Evolutionary conservation across 2,329 filamentous ascomycete species (phyloP), one percentile per base, ranked within the genome.

Genomic region (Thelonectria olida): DNA sequence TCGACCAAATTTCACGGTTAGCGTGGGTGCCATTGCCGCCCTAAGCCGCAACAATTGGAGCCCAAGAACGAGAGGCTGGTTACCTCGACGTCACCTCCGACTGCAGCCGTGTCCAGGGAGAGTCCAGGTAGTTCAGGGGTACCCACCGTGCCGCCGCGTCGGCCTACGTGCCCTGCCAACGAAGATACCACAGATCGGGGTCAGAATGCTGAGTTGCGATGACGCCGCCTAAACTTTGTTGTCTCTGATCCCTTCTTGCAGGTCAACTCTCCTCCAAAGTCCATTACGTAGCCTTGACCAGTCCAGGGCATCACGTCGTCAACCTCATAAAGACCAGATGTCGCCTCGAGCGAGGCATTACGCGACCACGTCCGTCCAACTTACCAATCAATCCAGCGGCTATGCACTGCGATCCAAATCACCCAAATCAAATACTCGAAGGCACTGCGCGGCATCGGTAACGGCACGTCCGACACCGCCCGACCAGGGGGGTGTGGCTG

Each of bases 21-120:
- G 69, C 61, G 64, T 58, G 63, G 60, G 52, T 70, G 62, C 62
- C 68, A 67, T 73, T 71, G 68, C 69, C 70, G 70, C 68, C 71
- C 66, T 64, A 72, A 72, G 68, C 69, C 69, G 69, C 65, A 58
- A 65, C 60, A 69, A 64, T 69, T 57, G 60, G 60, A 60, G 53
- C 62, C 56, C 31, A 48, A 47, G 47, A 60, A 62, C 54, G 23
- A 48, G 31, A 41, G 39, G 41, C 42, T 42, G 44, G 48, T n/a
- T 62, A 64, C 58, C 27, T 64, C 20, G 28, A 38, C 27, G 54
- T 62, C 58, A 70, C 69, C 59, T 67, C 64, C 58, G 54, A 55
- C 60, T 65, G 42, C 64, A 65, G 59, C 61, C 42, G 57, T 51
- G 45, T 44, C 54, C 47, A 61, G 62, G 54, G 20, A 36, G 38